Percentiles rank a stretch among this genome's conserved stretches.
Conservation (phyloP, 176 grass and related monocot genomes). For the Miscanthus lutarioriparius region DNA sequence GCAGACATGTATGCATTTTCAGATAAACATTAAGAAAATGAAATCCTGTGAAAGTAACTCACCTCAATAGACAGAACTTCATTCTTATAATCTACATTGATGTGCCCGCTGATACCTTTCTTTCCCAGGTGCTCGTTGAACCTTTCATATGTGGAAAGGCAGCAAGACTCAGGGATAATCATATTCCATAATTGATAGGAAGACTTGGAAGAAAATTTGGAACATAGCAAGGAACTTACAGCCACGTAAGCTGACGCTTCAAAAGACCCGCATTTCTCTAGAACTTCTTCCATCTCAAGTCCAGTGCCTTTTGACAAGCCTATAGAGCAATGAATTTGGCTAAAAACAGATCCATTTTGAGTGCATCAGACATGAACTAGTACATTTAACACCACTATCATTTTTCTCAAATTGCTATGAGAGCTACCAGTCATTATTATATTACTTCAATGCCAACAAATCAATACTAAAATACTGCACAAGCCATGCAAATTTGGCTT, state of each 20-base stretch:
- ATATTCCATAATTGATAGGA: not conserved
- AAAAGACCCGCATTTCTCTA: conserved; percentile 80
- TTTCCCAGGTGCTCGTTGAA: conserved; percentile 93
- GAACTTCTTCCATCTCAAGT: conserved; percentile 83
- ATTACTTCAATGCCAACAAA: not conserved
- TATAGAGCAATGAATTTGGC: conserved; percentile 32
- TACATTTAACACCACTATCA: not conserved
- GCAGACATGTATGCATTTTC: not conserved
- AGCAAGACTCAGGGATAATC: conserved; percentile 10
- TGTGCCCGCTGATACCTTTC: conserved; percentile 85
- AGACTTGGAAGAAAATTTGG: not conserved
- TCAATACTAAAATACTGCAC: not conserved
- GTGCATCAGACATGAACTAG: not conserved
- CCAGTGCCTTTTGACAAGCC: conserved; percentile 78
- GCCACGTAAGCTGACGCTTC: conserved; percentile 87
- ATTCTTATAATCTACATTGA: conserved; percentile 80
- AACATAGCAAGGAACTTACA: conserved; percentile 46
- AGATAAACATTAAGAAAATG: not conserved
- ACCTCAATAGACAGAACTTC: conserved; percentile 82
- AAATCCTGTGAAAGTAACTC: conserved; percentile 10
- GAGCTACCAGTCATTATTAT: not conserved
- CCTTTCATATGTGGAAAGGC: conserved; percentile 48
- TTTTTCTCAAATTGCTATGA: not conserved
- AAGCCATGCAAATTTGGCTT: not conserved
- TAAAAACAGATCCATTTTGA: conserved; percentile 11